Evolutionary conservation across 192 early-diverging fungal species (phyloP).

Genomic region (Linnemannia zychae): DNA sequence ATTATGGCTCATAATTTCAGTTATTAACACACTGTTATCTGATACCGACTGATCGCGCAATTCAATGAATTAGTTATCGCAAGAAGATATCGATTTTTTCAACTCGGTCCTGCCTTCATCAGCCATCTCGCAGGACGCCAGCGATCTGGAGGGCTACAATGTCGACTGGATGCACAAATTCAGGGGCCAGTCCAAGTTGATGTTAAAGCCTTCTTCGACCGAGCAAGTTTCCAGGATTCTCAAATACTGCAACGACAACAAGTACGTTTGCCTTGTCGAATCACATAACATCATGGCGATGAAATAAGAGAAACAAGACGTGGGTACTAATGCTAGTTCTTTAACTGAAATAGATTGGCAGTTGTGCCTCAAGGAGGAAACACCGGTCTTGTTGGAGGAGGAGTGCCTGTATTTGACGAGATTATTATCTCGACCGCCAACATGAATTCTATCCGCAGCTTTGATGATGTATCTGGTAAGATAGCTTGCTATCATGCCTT

Average conservation of each 20-base stretch:
- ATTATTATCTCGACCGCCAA: constrained; percentile 86
- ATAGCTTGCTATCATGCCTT: not conserved
- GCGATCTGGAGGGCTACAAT: constrained; percentile 81
- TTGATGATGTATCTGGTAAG: constrained; percentile 74
- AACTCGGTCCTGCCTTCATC: constrained; percentile 65
- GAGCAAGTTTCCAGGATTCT: constrained; percentile 88
- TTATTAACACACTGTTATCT: not conserved
- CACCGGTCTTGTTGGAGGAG: constrained; percentile 96
- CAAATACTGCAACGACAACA: constrained; percentile 88
- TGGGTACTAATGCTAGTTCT: not conserved
- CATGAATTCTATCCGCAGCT: constrained; percentile 85
- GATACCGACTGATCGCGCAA: not conserved
- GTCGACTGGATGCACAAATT: constrained; percentile 98
- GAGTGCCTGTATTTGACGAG: constrained; percentile 97
- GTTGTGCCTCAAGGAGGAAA: constrained; percentile 99
- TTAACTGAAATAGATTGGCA: constrained; percentile 67
- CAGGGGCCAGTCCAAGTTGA: constrained; percentile 84
- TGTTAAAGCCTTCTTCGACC: constrained; percentile 89
- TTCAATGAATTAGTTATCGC: constrained; percentile 56
- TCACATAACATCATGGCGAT: not conserved
- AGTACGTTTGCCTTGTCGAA: constrained; percentile 16
- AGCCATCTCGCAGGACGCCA: constrained; percentile 62
- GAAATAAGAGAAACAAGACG: not conserved
- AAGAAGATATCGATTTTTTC: constrained; percentile 74
- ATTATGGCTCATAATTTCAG: not conserved